Evolutionary conservation across 768 basidiomycete species (phyloP).

Genomic region (Lanmaoa pseudosensibilis): DNA sequence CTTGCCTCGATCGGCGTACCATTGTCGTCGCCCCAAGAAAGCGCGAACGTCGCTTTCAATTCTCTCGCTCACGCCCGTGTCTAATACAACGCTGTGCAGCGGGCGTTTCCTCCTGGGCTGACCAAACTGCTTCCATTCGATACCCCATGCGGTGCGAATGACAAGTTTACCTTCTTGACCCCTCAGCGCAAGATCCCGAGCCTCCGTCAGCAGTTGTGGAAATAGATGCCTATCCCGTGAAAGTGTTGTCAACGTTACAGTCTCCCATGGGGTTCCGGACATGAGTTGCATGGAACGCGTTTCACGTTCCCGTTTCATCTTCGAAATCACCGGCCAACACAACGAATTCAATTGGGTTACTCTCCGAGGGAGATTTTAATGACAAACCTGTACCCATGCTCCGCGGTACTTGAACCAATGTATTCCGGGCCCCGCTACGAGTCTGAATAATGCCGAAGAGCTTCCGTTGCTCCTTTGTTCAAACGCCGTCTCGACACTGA

Average conservation of each 20-base stretch:
- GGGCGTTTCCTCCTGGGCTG: slow-evolving; percentile 86
- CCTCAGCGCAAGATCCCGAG: slow-evolving; percentile 82
- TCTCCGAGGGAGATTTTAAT: background rate
- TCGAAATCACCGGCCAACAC: slow-evolving; percentile 14
- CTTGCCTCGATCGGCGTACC: slow-evolving; percentile 96
- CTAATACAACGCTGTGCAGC: slow-evolving; percentile 85
- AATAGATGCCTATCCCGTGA: slow-evolving; percentile 85
- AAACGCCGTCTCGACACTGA: slow-evolving; percentile 91
- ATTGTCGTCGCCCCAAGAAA: slow-evolving; percentile 80
- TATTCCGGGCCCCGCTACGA: slow-evolving; percentile 94
- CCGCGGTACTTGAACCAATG: slow-evolving; percentile 90
- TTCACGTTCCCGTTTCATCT: slow-evolving; percentile 95
- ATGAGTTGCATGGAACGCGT: slow-evolving; percentile 88
- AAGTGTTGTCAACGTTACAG: slow-evolving; percentile 89
- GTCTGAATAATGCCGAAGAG: slow-evolving; percentile 82
- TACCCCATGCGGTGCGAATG: slow-evolving; percentile 95
- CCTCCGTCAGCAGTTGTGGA: slow-evolving; percentile 77
- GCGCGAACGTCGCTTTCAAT: slow-evolving; percentile 79
- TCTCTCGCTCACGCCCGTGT: slow-evolving; percentile 75
- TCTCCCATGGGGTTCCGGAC: slow-evolving; percentile 96
- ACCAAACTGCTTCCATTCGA: slow-evolving; percentile 95
- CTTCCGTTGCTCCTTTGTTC: slow-evolving; percentile 91
- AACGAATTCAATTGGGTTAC: background rate
- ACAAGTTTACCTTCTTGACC: slow-evolving; percentile 93
- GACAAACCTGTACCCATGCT: slow-evolving; percentile 91